These are phyloP conservation scores for Verticillium dahliae DNA, from an alignment of 2,329 filamentous ascomycete species.

Conservation along the genomic window DNA sequence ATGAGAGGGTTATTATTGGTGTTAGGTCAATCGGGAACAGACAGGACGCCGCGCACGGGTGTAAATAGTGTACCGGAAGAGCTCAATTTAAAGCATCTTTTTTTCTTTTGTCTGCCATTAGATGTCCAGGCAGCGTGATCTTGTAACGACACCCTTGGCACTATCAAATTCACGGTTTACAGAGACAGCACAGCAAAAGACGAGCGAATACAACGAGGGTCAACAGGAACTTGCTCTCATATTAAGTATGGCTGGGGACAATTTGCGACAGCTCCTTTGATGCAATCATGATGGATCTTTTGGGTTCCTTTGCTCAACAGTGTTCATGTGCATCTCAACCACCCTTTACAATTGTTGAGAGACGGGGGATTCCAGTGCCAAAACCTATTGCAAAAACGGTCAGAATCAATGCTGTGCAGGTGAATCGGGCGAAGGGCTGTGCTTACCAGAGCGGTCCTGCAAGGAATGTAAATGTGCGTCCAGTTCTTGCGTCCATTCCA, in stretches of 20 bases:
- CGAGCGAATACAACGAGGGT: no score
- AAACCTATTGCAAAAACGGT: slow-evolving; percentile 6
- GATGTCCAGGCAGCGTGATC: neutral
- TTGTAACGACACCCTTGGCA: neutral
- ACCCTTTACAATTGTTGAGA: slow-evolving; percentile 14
- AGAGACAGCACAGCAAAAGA: no score
- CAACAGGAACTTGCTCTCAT: no score
- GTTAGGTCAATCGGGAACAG: slow-evolving; percentile 21
- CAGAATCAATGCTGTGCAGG: neutral
- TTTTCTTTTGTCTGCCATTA: slow-evolving; percentile 8
- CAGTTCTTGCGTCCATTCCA: slow-evolving; percentile 93
- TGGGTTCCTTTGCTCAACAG: neutral
- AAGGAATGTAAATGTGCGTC: slow-evolving; percentile 85
- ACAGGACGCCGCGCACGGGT: slow-evolving; percentile 19
- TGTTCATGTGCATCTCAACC: neutral
- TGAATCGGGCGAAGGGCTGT: neutral
- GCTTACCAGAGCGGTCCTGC: slow-evolving; percentile 74
- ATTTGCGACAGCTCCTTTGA: neutral
- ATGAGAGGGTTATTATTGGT: slow-evolving; percentile 17
- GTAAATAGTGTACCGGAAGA: slow-evolving; percentile 39
- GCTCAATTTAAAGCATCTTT: slow-evolving; percentile 25
- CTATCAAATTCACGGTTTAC: neutral
- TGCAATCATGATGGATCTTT: neutral
- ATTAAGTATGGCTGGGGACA: neutral
- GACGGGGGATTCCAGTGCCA: slow-evolving; percentile 32